Evolutionary conservation across 495 filamentous ascomycete species (phyloP), one percentile per base, ranked within the genome.

Genomic region (Diplogelasinospora grovesii): DNA sequence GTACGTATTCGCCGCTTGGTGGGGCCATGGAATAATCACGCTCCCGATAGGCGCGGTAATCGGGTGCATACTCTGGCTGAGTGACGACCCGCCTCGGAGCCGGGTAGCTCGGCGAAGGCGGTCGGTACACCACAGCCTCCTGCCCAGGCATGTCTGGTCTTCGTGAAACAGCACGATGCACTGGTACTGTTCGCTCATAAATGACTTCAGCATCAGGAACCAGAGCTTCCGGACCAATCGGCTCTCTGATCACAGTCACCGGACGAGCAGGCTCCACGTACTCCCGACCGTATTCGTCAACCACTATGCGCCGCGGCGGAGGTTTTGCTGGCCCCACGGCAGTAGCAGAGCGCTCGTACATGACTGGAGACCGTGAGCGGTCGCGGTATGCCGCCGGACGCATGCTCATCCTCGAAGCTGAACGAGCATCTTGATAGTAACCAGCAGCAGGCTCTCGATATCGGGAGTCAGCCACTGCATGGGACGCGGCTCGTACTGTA

Each of bases 231-330:
- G 70, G 61, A 11, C 62, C 63, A 1, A 69, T 50, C 4, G 70
- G 72, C 20, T 70, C 62, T 22, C 70, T 57, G 22, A 67, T 41
- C 11, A 64, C 49, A 8, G 64, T 43, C 14, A 53, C 22, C 15
- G 74, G 60, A 14, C 73, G 53, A 5, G 78, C 60, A 22, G 71
- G 70, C 54, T 84, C 82, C 33, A 82, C 63, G 49, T 81, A 89
- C 51, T 84, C 71, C 41, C 78, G 78, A 16, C 84, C 84, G 60
- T 74, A 77, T 39, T 81, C 73, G 55, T 87, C 83, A 32, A 88
- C 63, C 30, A 86, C 61, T 41, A 86, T 77, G 34, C 83, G 74
- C 23, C 64, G 46, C n/a, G 63, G 45, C 1, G 75, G 71, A 18
- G 70, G 70, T 19, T 74, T 69, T 20, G 82, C 77, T 22, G 74